A percentile compares a stretch with the other conserved stretches of the same genome.
These are phyloP conservation scores for Eurotiales sp. DNA, from an alignment of 2,329 filamentous ascomycete species.

Conservation along the genomic window DNA sequence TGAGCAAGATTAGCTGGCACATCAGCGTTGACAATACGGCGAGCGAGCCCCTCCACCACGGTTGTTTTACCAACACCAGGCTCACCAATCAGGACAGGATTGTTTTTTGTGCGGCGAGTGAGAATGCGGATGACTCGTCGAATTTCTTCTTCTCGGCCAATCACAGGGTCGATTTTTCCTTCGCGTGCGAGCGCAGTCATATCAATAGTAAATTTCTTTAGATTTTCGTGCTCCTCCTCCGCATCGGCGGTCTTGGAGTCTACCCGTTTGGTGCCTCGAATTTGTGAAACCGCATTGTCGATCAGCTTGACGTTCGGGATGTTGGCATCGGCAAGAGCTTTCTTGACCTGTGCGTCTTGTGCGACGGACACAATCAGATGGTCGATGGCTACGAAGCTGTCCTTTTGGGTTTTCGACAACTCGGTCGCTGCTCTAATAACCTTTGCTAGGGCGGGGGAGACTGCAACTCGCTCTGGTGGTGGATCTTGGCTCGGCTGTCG, in stretches of 20 bases:
- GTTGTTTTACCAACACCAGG: constrained; percentile 98
- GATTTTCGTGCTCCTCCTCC: constrained; percentile 88
- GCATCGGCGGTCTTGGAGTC: constrained; percentile 93
- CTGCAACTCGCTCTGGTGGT: constrained; percentile 80
- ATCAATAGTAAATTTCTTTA: constrained; percentile 97
- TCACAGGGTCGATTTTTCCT: constrained; percentile 96
- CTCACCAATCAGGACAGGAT: constrained; percentile 95
- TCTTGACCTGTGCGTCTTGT: constrained; percentile 73
- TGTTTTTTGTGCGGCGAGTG: constrained; percentile 94
- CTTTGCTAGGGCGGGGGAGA: constrained; percentile 76
- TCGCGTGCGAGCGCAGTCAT: constrained; percentile 96
- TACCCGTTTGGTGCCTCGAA: constrained; percentile 87
- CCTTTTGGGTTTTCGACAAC: constrained; percentile 94
- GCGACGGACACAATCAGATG: constrained; percentile 83
- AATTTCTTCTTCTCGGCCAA: constrained; percentile 94
- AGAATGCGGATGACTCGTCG: constrained; percentile 86
- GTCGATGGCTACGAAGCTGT: constrained; percentile 89
- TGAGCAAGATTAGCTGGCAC: constrained; percentile 92
- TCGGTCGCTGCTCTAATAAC: constrained; percentile 82
- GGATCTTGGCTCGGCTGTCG: constrained; percentile 92
- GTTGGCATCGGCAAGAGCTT: constrained; percentile 76
- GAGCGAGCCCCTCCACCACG: constrained; percentile 91
- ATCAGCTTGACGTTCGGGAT: constrained; percentile 87
- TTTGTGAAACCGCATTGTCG: constrained; percentile 83
- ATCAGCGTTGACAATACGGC: constrained; percentile 93